Evolutionary conservation across 768 basidiomycete species (phyloP), one percentile per base, ranked within the genome.

Genomic region (Coprinellus aureogranulatus): DNA sequence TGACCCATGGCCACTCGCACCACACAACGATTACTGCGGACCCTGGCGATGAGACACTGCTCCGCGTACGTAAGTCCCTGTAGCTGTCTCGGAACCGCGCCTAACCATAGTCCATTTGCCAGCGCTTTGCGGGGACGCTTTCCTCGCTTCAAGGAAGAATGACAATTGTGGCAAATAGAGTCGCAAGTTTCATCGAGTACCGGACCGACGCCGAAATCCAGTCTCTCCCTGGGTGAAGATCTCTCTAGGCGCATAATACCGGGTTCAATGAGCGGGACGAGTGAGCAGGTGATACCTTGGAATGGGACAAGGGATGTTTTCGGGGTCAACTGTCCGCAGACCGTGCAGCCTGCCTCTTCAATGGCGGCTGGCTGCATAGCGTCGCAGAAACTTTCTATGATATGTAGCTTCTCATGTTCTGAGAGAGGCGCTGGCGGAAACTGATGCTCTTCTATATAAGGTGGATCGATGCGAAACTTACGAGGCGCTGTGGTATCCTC

Each of bases 51-150:
- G 34, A 72, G 28, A 16, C 68, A 11, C 46, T 69, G 60, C 56
- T 77, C 75, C 1, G 60, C 58, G 45, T 62, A 72, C 1, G 34
- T 65, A 1, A 77, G 54, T 8, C 39, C 39, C 23, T 53, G 18
- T 3, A 77, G 57, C n/a, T 63, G 60, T 3, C 45, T 3, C 3
- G 72, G 75, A 1, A 74, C 64, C 20, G 68, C 60, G 16, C 75
- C 75, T 8, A 77, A 9, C 73, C 74, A 77, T 1, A 73, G 49
- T 1, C 72, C 70, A 55, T 70, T 71, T 1, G 68, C 72, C 6
- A 76, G 49, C 9, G 72, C 16, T 25, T 9, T 11, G n/a, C 10
- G 9, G n/a, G 45, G 45, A 11, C 45, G 16, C 23, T 46, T 46
- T n/a, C 45, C 45, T 10, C 20, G 16, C 22, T 9, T 9, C 16